These are phyloP conservation scores for Pyricularia sp. DNA, from an alignment of 2,329 filamentous ascomycete species.

Conservation along the genomic window DNA sequence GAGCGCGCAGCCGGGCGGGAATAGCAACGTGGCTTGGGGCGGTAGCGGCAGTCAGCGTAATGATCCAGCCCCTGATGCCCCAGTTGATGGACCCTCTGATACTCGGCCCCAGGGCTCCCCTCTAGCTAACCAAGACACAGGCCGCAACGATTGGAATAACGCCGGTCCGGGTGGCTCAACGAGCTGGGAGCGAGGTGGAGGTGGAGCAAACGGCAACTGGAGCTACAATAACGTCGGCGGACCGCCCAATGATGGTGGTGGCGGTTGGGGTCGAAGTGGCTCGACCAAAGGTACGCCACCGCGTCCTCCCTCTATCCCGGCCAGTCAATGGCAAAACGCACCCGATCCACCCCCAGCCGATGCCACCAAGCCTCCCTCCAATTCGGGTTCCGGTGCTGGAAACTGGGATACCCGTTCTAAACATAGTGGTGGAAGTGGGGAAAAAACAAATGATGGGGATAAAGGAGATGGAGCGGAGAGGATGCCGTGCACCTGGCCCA, in stretches of 20 bases:
- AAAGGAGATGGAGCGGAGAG: background rate
- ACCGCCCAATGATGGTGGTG: background rate
- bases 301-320: background rate
- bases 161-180: background rate
- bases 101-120: background rate
- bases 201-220: background rate
- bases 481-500: background rate
- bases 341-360: background rate
- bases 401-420: background rate
- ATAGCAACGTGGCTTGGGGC: background rate
- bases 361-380: background rate
- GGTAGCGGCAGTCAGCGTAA: background rate
- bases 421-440: background rate
- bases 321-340: background rate
- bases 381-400: background rate
- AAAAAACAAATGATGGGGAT: background rate
- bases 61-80: background rate
- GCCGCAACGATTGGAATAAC: background rate
- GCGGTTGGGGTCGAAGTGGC: background rate
- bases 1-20: background rate
- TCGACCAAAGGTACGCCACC: background rate
- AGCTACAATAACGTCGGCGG: background rate
- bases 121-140: conserved; percentile 1
- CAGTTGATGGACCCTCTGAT: background rate
- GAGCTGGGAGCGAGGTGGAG: background rate